Evolutionary conservation across 2,329 filamentous ascomycete species (phyloP).

Genomic region (Colletotrichum euphorbiae): DNA sequence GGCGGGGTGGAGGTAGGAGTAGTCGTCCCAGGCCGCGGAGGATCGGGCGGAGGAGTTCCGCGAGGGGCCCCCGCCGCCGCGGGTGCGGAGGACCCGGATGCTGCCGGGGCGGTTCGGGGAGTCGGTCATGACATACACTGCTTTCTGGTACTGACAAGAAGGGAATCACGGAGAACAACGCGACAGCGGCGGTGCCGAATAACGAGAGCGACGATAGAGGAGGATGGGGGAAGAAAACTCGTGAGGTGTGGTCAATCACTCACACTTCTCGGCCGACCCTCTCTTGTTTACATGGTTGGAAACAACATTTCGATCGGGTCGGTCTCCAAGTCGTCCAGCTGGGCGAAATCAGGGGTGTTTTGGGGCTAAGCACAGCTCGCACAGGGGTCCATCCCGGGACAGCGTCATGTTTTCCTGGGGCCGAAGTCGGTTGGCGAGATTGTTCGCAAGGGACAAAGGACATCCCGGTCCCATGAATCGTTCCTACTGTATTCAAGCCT

Average conservation of each 20-base stretch:
- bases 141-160: background rate
- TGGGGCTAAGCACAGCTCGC: slow-evolving; percentile 28
- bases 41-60: slow-evolving; percentile 43
- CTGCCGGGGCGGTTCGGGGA: slow-evolving; percentile 44
- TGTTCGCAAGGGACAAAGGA: slow-evolving; percentile 7
- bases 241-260: slow-evolving; percentile 23
- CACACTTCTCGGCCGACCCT: slow-evolving; percentile 8
- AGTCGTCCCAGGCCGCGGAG: slow-evolving; percentile 41
- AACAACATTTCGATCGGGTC: slow-evolving; percentile 3
- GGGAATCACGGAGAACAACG: background rate
- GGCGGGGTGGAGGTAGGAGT: slow-evolving; percentile 34
- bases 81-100: slow-evolving; percentile 46
- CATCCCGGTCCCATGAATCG: background rate
- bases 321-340: slow-evolving; percentile 6
- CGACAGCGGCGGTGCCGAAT: background rate
- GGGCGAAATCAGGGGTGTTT: slow-evolving; percentile 9
- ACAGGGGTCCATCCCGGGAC: slow-evolving; percentile 21
- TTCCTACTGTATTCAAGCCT: slow-evolving; percentile 8
- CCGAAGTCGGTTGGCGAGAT: slow-evolving; percentile 8
- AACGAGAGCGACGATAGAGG: slow-evolving; percentile 3
- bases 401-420: slow-evolving; percentile 14
- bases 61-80: slow-evolving; percentile 5
- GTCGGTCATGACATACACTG: slow-evolving; percentile 43
- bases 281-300: slow-evolving; percentile 26
- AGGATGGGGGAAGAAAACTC: background rate